Percentiles rank a stretch among this genome's conserved stretches.
phyloP scores from a whole-genome alignment of 202 grass and related monocot genomes.

The Brachypodium distachyon region DNA sequence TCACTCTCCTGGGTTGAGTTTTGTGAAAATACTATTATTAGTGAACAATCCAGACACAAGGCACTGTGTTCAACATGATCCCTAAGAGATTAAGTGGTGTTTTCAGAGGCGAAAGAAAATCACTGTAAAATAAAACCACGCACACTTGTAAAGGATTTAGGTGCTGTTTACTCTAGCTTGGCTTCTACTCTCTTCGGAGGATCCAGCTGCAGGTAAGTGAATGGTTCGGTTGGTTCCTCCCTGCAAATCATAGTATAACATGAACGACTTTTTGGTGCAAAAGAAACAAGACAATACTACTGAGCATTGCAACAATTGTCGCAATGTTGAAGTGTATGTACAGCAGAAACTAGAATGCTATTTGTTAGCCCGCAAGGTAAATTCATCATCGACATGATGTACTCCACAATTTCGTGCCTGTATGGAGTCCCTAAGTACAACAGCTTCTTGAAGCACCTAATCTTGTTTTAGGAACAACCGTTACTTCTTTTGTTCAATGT shows the following conservation, averaged over 20 bases:
- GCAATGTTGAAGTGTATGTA: background rate
- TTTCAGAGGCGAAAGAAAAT: background rate
- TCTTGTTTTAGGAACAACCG: background rate
- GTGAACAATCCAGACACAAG: conserved; percentile 16
- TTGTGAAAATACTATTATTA: background rate
- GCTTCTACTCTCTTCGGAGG: conserved; percentile 65
- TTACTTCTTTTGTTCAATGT: background rate
- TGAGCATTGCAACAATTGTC: background rate
- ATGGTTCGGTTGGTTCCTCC: conserved; percentile 80
- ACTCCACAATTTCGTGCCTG: background rate
- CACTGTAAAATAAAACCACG: background rate
- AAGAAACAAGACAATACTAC: background rate
- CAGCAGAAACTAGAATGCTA: background rate
- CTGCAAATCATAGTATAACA: conserved; percentile 43
- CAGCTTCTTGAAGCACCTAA: background rate
- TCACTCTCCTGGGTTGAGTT: background rate
- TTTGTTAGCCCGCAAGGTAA: background rate
- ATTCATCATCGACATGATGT: background rate
- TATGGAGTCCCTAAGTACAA: background rate
- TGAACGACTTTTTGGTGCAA: background rate
- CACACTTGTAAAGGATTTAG: background rate
- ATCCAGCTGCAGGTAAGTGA: conserved; percentile 74
- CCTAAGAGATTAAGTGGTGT: background rate
- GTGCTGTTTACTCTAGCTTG: conserved; percentile 50
- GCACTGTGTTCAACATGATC: background rate